Conservation (phyloP, 495 filamentous ascomycete species). For the Hypoxylon cercidicola region DNA sequence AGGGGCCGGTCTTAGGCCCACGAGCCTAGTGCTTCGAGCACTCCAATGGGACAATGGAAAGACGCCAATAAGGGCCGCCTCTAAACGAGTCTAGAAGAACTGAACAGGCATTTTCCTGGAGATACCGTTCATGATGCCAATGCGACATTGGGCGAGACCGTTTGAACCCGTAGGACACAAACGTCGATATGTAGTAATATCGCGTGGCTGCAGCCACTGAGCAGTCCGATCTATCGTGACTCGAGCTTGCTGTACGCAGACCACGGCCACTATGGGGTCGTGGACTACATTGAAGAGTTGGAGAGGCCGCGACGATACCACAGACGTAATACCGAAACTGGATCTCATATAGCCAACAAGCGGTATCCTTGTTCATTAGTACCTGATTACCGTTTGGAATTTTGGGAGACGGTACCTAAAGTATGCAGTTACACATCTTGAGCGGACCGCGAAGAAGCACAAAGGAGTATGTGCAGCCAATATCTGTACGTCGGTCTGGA, state of each 20-base stretch:
- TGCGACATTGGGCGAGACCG: neutral
- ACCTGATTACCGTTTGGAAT: no score
- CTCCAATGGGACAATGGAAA: neutral
- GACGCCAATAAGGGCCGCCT: slow-evolving; percentile 22
- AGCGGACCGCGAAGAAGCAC: no score
- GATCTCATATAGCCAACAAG: neutral
- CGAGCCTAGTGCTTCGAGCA: neutral
- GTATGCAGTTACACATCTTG: no score
- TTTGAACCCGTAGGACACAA: slow-evolving; percentile 21
- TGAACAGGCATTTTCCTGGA: slow-evolving; percentile 13
- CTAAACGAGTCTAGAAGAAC: slow-evolving; percentile 19
- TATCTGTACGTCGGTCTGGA: neutral
- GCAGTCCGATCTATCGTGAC: slow-evolving; percentile 4
- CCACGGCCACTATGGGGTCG: slow-evolving; percentile 5
- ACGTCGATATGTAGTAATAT: slow-evolving; percentile 18
- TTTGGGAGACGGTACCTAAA: no score
- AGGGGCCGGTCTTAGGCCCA: neutral
- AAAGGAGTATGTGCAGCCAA: no score
- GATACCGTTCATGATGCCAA: neutral
- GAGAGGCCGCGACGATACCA: slow-evolving; percentile 9
- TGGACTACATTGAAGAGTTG: neutral
- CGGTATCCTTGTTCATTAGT: neutral
- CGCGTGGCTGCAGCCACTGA: slow-evolving; percentile 32
- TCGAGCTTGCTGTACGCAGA: slow-evolving; percentile 17
- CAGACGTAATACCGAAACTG: slow-evolving; percentile 8